Evolutionary conservation across 768 basidiomycete species (phyloP).

Genomic region (Tulasnella sp.): DNA sequence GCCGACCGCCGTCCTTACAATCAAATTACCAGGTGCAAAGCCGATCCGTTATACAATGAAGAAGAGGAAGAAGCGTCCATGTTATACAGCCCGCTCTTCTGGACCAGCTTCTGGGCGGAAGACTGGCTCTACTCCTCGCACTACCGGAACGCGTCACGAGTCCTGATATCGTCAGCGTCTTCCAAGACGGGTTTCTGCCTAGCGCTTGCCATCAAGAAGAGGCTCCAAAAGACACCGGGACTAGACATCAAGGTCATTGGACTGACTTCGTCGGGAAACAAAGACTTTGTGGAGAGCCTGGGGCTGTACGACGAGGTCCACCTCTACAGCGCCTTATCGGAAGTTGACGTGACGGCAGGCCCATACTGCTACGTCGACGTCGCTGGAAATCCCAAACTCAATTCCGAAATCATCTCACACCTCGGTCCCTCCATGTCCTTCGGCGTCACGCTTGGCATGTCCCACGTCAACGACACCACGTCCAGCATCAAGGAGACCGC

Average conservation of each 20-base stretch:
- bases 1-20: conserved; percentile 58
- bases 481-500: background rate
- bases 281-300: conserved; percentile 42
- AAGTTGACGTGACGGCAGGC: conserved; percentile 23
- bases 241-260: conserved; percentile 33
- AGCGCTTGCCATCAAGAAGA: conserved; percentile 41
- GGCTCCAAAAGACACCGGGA: conserved; percentile 14
- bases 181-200: conserved; percentile 63
- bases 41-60: conserved; percentile 43
- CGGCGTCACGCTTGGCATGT: conserved; percentile 8
- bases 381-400: conserved; percentile 44
- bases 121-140: conserved; percentile 47
- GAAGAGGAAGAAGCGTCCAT: conserved; percentile 50
- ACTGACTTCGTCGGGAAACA: conserved; percentile 46
- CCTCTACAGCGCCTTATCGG: conserved; percentile 39
- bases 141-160: conserved; percentile 35
- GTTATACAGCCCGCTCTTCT: conserved; percentile 62
- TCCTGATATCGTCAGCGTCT: conserved; percentile 59
- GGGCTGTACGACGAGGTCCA: conserved; percentile 47
- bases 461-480: conserved; percentile 1
- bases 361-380: conserved; percentile 54
- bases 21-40: conserved; percentile 46
- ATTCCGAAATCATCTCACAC: conserved; percentile 28
- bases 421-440: conserved; percentile 26
- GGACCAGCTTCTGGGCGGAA: conserved; percentile 67